phyloP scores from a whole-genome alignment of 1,139 yeast genomes.

The Geotrichum phurueaensis region DNA sequence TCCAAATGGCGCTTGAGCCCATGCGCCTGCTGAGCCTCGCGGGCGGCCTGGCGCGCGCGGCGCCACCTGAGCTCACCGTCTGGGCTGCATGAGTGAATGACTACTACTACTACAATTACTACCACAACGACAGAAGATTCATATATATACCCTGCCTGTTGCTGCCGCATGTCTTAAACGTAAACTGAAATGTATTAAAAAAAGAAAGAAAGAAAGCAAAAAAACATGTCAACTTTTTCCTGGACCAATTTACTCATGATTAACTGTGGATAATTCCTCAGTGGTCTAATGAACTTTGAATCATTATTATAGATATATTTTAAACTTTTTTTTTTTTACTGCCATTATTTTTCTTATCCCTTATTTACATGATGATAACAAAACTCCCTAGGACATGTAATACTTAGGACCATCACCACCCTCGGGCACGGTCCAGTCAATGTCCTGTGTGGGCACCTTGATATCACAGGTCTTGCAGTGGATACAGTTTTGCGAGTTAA shows the following conservation, averaged over 20 bases:
- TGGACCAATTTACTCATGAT: too few relatives aligned
- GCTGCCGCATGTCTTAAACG: neutral
- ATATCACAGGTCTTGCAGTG: slow-evolving; percentile 98
- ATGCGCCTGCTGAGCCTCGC: neutral
- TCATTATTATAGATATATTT: neutral
- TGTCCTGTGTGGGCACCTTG: slow-evolving; percentile 91
- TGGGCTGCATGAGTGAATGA: slow-evolving; percentile 12
- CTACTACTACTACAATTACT: neutral
- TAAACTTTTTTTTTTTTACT: neutral
- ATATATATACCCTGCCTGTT: neutral
- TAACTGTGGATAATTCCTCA: too few relatives aligned
- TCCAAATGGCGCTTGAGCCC: slow-evolving; percentile 39
- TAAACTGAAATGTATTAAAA: too few relatives aligned
- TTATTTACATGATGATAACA: neutral
- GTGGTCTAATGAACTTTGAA: neutral
- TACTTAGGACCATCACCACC: slow-evolving; percentile 99
- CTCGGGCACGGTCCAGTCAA: slow-evolving; percentile 92
- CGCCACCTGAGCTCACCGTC: slow-evolving; percentile 4
- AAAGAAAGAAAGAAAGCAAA: too few relatives aligned
- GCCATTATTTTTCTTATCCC: neutral
- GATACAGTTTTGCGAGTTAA: slow-evolving; percentile 92
- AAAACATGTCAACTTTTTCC: too few relatives aligned
- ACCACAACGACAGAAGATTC: neutral
- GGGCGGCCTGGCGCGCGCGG: neutral
- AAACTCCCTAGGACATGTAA: slow-evolving; percentile 52